phyloP scores from a whole-genome alignment of 2,329 filamentous ascomycete species.

The Beauveria rudraprayagi region DNA sequence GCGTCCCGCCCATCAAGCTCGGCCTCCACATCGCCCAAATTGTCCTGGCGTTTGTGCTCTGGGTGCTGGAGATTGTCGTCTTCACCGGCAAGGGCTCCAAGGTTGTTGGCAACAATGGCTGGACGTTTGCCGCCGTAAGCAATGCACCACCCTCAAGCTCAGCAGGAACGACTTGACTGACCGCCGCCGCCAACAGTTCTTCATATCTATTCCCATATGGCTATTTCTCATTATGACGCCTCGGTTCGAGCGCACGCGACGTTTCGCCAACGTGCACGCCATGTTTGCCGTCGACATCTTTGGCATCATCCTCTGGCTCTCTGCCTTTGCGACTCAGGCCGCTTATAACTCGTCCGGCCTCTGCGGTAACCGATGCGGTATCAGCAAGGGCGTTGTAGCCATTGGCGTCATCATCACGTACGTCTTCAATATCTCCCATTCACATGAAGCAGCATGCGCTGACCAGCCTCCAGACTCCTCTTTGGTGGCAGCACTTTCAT shows the following conservation, averaged over 20 bases:
- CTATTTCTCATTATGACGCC: conserved; percentile 59
- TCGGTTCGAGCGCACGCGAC: conserved; percentile 53
- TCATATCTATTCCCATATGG: conserved; percentile 55
- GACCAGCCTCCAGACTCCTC: conserved; percentile 38
- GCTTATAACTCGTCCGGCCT: conserved; percentile 50
- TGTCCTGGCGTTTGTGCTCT: conserved; percentile 45
- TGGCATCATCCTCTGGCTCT: conserved; percentile 56
- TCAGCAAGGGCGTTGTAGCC: conserved; percentile 56
- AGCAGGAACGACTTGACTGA: not conserved
- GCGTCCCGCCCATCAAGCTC: conserved; percentile 48
- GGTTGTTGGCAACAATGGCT: conserved; percentile 51
- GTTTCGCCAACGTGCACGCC: conserved; percentile 52
- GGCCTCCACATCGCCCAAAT: conserved; percentile 49
- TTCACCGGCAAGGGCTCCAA: conserved; percentile 40
- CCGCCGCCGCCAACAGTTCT: conserved; percentile 41
- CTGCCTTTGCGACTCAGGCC: conserved; percentile 58
- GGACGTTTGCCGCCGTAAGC: conserved; percentile 57
- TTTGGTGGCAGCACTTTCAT: conserved; percentile 46
- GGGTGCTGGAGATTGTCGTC: conserved; percentile 52
- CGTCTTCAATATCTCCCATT: conserved; percentile 19
- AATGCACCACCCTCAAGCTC: not conserved
- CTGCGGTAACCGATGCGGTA: conserved; percentile 48
- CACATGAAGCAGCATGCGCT: not conserved
- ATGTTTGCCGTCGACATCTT: conserved; percentile 52
- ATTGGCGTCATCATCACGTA: conserved; percentile 57